Base-by-base conservation (phyloP, 179 eudicot genomes). In the Heliamphora pulchella region DNA sequence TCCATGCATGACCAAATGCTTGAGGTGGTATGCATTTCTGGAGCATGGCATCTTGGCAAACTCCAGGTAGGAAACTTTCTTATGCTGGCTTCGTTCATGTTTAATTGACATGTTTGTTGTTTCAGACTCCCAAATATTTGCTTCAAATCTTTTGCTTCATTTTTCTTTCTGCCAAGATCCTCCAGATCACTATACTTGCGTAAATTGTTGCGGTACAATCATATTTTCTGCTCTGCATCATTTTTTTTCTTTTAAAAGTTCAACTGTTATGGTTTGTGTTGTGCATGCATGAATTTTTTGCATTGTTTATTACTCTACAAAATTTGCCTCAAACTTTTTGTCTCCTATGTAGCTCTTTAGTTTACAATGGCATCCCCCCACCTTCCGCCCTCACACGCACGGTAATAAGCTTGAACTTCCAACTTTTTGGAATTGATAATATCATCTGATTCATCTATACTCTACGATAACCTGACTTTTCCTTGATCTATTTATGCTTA, bases 11-110 rank as follows among this genome's bases (percentile, higher is more conserved):
- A 93, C 87, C 89, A 89, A 85, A 84, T 81, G 87, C 97, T 93
- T 65, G 97, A 93, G 88, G 94, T 93, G 79, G 97, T 93, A 20
- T 91, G 94, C 31, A 86, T 93, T 80, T 86, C 96, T 69, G 97
- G 96, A 82, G 89, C 97, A 82, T 93, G 97, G 97, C 97, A 93
- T 76, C 94, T 93, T 70, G 97, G 97, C 77, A 93, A 93, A 81
- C 89, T 91, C 31, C 97, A 93, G 95, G 97, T 92, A 74, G 50
- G 66, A 76, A 82, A 70, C 8, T 47, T 44, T 43, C 22, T 51
- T 47, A 5, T 76, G 53, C 80, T 46, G 39, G 63, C 2, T 31
- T 39, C 71, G 73, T 50, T 1, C 20, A 48, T 73, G 57, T 63
- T 61, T 71, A 13, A 47, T 51, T 10, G 44, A 20, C 10, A 50